Percentiles rank a stretch among this genome's conserved stretches.
These are phyloP conservation scores for Hygrocybe punicea DNA, from an alignment of 768 basidiomycete species.

Conservation along the genomic window DNA sequence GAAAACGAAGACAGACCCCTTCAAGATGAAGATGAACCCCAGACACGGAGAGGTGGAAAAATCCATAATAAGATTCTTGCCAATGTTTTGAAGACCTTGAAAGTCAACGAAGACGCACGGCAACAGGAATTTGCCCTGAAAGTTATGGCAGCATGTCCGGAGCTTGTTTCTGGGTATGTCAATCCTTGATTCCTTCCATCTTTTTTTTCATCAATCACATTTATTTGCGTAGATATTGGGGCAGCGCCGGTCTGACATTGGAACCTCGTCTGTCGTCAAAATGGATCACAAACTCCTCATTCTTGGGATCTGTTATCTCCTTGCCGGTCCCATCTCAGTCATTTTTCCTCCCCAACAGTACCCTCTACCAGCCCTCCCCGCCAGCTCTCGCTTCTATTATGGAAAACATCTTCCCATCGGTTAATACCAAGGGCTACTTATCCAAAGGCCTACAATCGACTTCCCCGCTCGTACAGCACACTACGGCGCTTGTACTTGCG, in stretches of 20 bases:
- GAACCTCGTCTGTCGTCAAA: constrained; percentile 85
- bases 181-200: background rate
- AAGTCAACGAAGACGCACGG: constrained; percentile 83
- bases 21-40: constrained; percentile 38
- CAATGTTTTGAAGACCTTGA: constrained; percentile 68
- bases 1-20: constrained; percentile 29
- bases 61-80: constrained; percentile 82
- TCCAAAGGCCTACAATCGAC: constrained; percentile 77
- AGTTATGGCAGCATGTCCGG: constrained; percentile 79
- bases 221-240: constrained; percentile 58
- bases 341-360: constrained; percentile 51
- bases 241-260: constrained; percentile 61
- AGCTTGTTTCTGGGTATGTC: constrained; percentile 73
- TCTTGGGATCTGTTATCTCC: constrained; percentile 75
- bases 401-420: constrained; percentile 73
- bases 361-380: constrained; percentile 64
- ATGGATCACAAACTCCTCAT: constrained; percentile 88
- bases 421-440: constrained; percentile 65
- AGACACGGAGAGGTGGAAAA: constrained; percentile 39
- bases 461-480: constrained; percentile 79
- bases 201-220: background rate
- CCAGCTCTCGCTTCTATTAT: constrained; percentile 69
- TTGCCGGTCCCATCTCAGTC: constrained; percentile 63
- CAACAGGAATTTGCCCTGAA: constrained; percentile 83
- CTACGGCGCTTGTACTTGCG: constrained; percentile 71